Percentiles rank a stretch among this genome's conserved stretches.
phyloP scores from a whole-genome alignment of 1,139 yeast species.

The Zygotorulaspora mrakii region DNA sequence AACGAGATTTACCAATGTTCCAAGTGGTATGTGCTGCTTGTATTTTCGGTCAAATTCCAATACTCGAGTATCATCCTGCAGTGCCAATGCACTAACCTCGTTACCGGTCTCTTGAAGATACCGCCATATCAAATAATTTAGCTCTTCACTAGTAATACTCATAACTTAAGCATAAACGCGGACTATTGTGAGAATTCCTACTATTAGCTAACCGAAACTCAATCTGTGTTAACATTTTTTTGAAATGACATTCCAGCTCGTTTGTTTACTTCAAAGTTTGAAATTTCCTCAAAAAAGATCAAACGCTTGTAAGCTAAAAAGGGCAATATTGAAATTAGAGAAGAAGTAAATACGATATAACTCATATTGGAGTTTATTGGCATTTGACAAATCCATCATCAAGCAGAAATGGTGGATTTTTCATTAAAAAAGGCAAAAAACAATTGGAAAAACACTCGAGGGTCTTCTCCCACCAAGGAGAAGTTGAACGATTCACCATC shows the following conservation, averaged over 20 bases:
- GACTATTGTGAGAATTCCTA: too few relatives aligned
- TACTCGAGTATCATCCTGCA: slow-evolving; percentile 71
- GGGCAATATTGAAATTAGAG: too few relatives aligned
- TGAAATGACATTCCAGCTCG: background rate
- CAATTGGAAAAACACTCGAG: slow-evolving; percentile 28
- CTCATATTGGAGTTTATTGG: too few relatives aligned
- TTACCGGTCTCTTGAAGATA: slow-evolving; percentile 84
- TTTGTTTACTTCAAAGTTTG: background rate
- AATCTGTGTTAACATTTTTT: too few relatives aligned
- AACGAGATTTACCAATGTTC: slow-evolving; percentile 73
- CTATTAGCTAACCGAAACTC: too few relatives aligned
- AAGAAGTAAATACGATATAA: too few relatives aligned
- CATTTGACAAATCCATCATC: too few relatives aligned
- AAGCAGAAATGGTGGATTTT: slow-evolving; percentile 33
- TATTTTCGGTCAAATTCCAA: slow-evolving; percentile 53
- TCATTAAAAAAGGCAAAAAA: slow-evolving; percentile 35
- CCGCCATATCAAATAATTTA: slow-evolving; percentile 90
- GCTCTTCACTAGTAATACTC: slow-evolving; percentile 81
- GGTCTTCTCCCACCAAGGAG: slow-evolving; percentile 20
- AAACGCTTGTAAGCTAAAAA: too few relatives aligned
- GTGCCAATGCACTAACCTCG: slow-evolving; percentile 75
- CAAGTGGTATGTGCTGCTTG: slow-evolving; percentile 54
- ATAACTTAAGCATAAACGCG: slow-evolving; percentile 42
- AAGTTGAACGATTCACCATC: slow-evolving; percentile 15
- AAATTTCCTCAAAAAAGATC: slow-evolving; percentile 1